Evolutionary conservation across 768 basidiomycete genomes (phyloP).

Genomic region (Floccularia luteovirens): DNA sequence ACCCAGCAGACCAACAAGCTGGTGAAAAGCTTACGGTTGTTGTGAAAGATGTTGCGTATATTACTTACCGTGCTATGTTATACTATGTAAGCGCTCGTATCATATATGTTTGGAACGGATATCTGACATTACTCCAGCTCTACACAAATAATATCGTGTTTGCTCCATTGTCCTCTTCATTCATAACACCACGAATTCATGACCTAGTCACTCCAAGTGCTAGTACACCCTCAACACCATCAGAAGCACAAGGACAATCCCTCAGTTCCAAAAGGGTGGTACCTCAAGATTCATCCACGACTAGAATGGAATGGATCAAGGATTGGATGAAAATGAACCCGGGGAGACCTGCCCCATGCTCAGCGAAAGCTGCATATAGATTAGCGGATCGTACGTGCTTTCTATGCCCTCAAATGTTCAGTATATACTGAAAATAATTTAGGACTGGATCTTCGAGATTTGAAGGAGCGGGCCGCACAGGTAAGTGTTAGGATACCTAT

Average conservation of each 20-base stretch:
- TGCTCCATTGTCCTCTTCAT: slow-evolving; percentile 75
- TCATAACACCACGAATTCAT: slow-evolving; percentile 23
- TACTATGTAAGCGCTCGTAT: slow-evolving; percentile 56
- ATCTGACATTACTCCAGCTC: slow-evolving; percentile 36
- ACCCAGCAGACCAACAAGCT: neutral
- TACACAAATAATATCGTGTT: slow-evolving; percentile 84
- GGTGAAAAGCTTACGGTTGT: slow-evolving; percentile 21
- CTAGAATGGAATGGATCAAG: slow-evolving; percentile 60
- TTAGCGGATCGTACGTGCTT: slow-evolving; percentile 67
- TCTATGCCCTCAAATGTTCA: neutral
- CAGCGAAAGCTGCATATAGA: slow-evolving; percentile 78
- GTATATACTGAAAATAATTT: neutral
- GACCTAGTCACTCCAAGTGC: slow-evolving; percentile 16
- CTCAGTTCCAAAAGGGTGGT: slow-evolving; percentile 11
- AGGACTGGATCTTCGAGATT: slow-evolving; percentile 67
- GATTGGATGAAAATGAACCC: slow-evolving; percentile 59
- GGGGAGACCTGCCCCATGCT: slow-evolving; percentile 59
- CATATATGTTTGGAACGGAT: neutral
- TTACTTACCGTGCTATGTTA: slow-evolving; percentile 39
- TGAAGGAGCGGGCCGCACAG: slow-evolving; percentile 67
- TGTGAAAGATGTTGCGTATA: slow-evolving; percentile 44
- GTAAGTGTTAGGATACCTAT: slow-evolving; percentile 11
- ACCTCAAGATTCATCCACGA: slow-evolving; percentile 16
- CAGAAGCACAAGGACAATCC: slow-evolving; percentile 20
- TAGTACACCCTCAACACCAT: slow-evolving; percentile 16